Percentiles rank a stretch among this genome's conserved stretches.
These are phyloP conservation scores for Calocybe indica DNA, from an alignment of 768 basidiomycete species.

Conservation along the genomic window DNA sequence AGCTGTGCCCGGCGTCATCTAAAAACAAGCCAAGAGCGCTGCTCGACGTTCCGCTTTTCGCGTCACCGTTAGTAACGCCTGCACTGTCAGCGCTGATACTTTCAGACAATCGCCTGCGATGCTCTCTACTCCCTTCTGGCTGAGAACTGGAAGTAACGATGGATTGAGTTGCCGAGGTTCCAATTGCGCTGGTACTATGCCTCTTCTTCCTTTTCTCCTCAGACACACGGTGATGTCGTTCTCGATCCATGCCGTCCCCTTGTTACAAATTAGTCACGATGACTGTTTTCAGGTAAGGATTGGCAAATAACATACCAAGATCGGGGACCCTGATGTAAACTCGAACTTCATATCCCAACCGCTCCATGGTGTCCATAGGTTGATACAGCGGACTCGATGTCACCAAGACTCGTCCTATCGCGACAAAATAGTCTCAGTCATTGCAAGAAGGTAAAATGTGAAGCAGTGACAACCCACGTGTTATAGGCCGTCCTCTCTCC, in stretches of 20 bases:
- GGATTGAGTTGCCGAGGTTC: constrained; percentile 1
- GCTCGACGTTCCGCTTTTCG: too few relatives aligned
- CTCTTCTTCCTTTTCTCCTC: constrained; percentile 5
- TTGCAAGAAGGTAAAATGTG: neutral
- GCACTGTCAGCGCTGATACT: constrained; percentile 21
- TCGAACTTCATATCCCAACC: constrained; percentile 70
- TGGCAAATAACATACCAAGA: constrained; percentile 25
- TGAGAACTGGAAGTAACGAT: constrained; percentile 6
- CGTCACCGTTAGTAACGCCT: constrained; percentile 3
- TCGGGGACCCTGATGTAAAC: constrained; percentile 71
- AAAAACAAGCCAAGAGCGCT: too few relatives aligned
- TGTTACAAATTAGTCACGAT: too few relatives aligned
- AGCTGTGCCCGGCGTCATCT: neutral
- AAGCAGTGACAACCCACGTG: constrained; percentile 30
- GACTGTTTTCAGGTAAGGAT: neutral
- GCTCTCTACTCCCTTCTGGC: constrained; percentile 15
- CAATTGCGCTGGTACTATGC: constrained; percentile 20
- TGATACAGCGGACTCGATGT: constrained; percentile 84
- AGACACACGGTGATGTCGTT: constrained; percentile 18
- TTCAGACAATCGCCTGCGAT: constrained; percentile 23
- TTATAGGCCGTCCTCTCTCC: constrained; percentile 75
- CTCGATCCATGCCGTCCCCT: constrained; percentile 55
- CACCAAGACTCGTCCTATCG: constrained; percentile 57
- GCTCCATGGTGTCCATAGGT: constrained; percentile 65
- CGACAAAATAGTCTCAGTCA: neutral